A percentile compares a stretch with the other conserved stretches of the same genome.
phyloP scores from a whole-genome alignment of 805 yeast genomes.

The Huiozyma sinensis region DNA sequence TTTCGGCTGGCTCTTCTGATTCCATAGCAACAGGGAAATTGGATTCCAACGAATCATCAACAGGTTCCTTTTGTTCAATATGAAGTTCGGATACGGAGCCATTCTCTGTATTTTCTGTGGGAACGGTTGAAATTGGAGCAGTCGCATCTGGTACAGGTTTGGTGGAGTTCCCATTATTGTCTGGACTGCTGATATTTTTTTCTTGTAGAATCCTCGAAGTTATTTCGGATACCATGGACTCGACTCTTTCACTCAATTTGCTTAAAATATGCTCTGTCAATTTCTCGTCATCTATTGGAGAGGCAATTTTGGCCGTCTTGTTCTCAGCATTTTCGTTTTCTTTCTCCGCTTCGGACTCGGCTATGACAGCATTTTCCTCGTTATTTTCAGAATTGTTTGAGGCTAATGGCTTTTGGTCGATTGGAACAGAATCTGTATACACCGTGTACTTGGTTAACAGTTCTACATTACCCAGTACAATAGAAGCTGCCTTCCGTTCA shows the following conservation, averaged over 20 bases:
- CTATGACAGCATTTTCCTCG: not conserved
- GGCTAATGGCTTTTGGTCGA: not conserved
- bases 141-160: no score
- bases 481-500: slow-evolving; percentile 68
- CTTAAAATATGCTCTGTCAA: slow-evolving; percentile 1
- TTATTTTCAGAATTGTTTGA: not conserved
- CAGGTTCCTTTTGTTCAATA: no score
- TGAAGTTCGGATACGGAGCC: no score
- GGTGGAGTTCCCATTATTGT: no score
- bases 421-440: slow-evolving; percentile 1
- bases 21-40: no score
- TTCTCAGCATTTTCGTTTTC: not conserved
- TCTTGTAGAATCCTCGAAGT: slow-evolving; percentile 1
- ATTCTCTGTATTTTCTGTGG: no score
- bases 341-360: not conserved
- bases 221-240: slow-evolving; percentile 1
- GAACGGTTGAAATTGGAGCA: no score
- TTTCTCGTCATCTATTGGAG: not conserved
- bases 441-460: slow-evolving; percentile 41
- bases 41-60: no score
- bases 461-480: slow-evolving; percentile 45
- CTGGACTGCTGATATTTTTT: not conserved
- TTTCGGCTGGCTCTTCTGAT: no score
- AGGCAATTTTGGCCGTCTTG: not conserved
- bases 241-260: not conserved